Evolutionary conservation across 2,329 filamentous ascomycete genomes (phyloP).

Genomic region (Didymella pomorum): DNA sequence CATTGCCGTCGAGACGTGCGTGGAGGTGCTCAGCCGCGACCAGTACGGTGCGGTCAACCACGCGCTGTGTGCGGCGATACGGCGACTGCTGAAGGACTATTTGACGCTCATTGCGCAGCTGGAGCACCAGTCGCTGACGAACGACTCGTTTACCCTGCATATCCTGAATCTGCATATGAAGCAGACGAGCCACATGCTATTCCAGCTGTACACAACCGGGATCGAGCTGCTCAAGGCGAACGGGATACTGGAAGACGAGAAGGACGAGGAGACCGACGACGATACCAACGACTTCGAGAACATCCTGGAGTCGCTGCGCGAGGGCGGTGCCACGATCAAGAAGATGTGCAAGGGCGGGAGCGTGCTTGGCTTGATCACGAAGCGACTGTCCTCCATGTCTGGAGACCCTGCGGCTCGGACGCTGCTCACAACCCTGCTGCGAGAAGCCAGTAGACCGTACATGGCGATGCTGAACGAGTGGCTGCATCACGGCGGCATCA

Average conservation of each 20-base stretch:
- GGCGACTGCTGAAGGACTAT: slow-evolving; percentile 92
- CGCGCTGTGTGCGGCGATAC: slow-evolving; percentile 91
- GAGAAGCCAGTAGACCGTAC: slow-evolving; percentile 91
- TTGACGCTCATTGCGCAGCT: slow-evolving; percentile 90
- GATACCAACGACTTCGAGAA: slow-evolving; percentile 88
- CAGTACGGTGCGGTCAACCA: slow-evolving; percentile 96
- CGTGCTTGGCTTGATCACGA: slow-evolving; percentile 87
- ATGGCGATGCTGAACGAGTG: slow-evolving; percentile 99
- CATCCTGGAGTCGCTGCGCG: slow-evolving; percentile 86
- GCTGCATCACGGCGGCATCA: slow-evolving; percentile 95
- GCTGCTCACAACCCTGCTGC: slow-evolving; percentile 80
- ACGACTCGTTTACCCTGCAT: slow-evolving; percentile 88
- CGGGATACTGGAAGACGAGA: slow-evolving; percentile 81
- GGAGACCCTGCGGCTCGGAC: slow-evolving; percentile 88
- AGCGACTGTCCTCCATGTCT: slow-evolving; percentile 85
- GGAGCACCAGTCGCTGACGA: slow-evolving; percentile 90
- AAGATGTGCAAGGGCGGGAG: slow-evolving; percentile 97
- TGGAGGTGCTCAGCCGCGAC: slow-evolving; percentile 91
- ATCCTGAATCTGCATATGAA: slow-evolving; percentile 91
- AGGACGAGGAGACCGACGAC: slow-evolving; percentile 69
- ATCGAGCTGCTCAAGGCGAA: slow-evolving; percentile 85
- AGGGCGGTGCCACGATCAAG: slow-evolving; percentile 85
- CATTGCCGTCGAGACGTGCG: slow-evolving; percentile 86
- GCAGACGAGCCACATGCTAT: slow-evolving; percentile 88
- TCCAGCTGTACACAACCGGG: slow-evolving; percentile 83